A percentile compares a stretch with the other conserved stretches of the same genome.
phyloP scores from a whole-genome alignment of 1,139 yeast genomes.

The Wickerhamomyces sp. region DNA sequence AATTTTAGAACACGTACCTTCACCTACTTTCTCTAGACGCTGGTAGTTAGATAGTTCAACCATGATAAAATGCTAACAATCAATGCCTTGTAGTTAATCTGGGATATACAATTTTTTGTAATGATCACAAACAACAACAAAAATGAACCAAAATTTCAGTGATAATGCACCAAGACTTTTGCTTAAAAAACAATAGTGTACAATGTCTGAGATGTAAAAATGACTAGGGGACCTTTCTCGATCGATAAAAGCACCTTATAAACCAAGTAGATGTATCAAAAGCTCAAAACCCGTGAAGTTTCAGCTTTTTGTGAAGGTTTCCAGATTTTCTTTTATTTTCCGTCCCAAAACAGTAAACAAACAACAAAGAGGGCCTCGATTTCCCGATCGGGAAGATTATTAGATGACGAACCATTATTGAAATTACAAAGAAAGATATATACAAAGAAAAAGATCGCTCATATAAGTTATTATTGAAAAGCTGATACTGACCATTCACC shows the following conservation, averaged over 20 bases:
- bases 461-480: too few species aligned
- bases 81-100: too few species aligned
- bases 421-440: too few species aligned
- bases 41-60: slow-evolving; percentile 88
- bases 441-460: too few species aligned
- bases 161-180: neutral
- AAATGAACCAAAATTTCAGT: too few species aligned
- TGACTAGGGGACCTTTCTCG: neutral
- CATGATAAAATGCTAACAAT: slow-evolving; percentile 34
- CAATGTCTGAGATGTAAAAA: neutral
- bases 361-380: slow-evolving; percentile 9
- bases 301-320: neutral
- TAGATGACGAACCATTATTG: too few species aligned
- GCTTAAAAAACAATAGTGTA: neutral
- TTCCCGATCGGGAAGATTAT: slow-evolving; percentile 6
- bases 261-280: too few species aligned
- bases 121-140: too few species aligned
- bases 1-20: slow-evolving; percentile 45
- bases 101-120: too few species aligned
- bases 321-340: neutral
- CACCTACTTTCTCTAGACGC: slow-evolving; percentile 94
- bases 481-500: neutral
- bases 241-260: neutral
- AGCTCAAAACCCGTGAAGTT: neutral
- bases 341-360: slow-evolving; percentile 11